Base-by-base conservation (phyloP, 345 rosid species). In the Eucalyptus erythrocorys region DNA sequence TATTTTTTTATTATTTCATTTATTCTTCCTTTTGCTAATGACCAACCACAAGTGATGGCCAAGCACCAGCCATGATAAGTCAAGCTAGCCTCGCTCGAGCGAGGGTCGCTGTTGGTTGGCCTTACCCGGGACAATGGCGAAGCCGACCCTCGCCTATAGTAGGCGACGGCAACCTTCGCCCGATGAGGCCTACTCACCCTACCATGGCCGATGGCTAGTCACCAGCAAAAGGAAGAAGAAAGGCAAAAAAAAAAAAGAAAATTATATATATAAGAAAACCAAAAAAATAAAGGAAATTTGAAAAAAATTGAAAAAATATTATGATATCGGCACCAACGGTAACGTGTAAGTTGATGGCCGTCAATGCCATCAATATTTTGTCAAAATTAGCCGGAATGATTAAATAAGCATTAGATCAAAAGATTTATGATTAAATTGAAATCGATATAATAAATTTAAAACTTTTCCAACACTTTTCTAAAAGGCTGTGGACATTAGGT, bases 21-120 rank as follows among this genome's bases (percentile, higher is more conserved):
- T 19, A 9, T 51, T 51, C 1, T 51, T 7, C 55, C 24, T 51
- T 19, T 51, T 51, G 4, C 10, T 0, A 3, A 51, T 51, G 24
- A 51, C 55, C 9, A 19, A 19, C 55, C 24, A 51, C 55, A 19
- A 1, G 24, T 4, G 24, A 51, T 51, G 47, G 2, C 24, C 2
- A 1, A 0, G 4, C 24, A 51, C 0, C 1, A 1, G 9, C 0
- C 55, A 7, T 51, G 4, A 51, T 1, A 51, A 0, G 24, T 24
- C 1, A 1, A 19, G 24, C 2, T 51, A 0, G 55, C 55, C 9
- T 50, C 1, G 1, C 4, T 51, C 0, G 0, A 0, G 55, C 2
- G 0, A 51, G 55, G 2, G 55, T 19, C 4, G 0, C 24, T 4
- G 0, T 51, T 51, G 55, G 55, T 51, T 19, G 10, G 55, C 55